Conservation (phyloP, 768 basidiomycete genomes). For the Tricholoma flavovirens region DNA sequence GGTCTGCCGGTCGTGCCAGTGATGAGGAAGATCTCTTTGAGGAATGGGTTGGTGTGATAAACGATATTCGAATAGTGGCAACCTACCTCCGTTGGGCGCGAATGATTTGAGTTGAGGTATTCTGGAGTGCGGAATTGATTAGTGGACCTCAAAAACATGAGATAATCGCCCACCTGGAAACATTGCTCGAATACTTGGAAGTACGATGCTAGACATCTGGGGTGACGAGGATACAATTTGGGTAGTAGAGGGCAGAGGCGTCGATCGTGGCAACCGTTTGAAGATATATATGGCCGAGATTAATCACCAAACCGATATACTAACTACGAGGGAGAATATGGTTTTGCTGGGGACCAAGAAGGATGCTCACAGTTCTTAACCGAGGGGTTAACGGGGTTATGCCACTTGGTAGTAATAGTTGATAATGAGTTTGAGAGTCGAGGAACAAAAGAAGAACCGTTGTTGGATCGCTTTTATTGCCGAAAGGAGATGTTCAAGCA, state of each 20-base stretch:
- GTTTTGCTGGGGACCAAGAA: not conserved
- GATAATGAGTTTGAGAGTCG: conserved; percentile 2
- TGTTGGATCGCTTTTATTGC: conserved; percentile 14
- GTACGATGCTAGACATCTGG: conserved; percentile 23
- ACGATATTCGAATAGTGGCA: too few relatives aligned
- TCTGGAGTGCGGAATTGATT: too few relatives aligned
- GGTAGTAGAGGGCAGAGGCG: not conserved
- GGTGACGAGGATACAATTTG: not conserved
- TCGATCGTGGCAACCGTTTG: not conserved
- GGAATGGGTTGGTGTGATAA: too few relatives aligned
- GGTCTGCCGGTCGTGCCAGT: not conserved
- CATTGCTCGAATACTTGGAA: conserved; percentile 23
- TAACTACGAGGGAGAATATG: not conserved
- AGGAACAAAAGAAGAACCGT: conserved; percentile 8
- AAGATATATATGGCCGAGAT: not conserved
- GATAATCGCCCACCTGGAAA: conserved; percentile 38
- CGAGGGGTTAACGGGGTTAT: conserved; percentile 16
- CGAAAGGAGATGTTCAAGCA: conserved; percentile 14
- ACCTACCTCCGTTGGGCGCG: too few relatives aligned
- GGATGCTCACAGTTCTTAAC: conserved; percentile 1
- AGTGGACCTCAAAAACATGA: too few relatives aligned
- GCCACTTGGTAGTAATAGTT: too few relatives aligned
- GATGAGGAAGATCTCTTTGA: not conserved
- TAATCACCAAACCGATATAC: not conserved
- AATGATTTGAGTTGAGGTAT: too few relatives aligned